phyloP scores from a whole-genome alignment of 768 basidiomycete species.

The Pholiota conissans region DNA sequence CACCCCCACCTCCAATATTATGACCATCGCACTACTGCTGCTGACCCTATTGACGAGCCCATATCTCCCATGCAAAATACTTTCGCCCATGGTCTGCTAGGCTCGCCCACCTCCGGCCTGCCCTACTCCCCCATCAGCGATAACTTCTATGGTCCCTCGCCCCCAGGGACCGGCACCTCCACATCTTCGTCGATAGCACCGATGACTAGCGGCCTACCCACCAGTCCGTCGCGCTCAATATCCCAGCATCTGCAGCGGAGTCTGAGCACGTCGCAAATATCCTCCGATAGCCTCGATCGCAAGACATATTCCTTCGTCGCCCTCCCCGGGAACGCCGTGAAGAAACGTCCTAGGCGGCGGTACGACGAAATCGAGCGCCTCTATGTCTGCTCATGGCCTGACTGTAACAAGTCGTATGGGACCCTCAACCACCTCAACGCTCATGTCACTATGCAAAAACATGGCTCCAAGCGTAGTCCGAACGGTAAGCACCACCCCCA shows the following conservation, averaged over 20 bases:
- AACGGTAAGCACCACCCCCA: slow-evolving; percentile 57
- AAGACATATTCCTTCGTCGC: slow-evolving; percentile 86
- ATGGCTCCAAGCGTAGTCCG: slow-evolving; percentile 87
- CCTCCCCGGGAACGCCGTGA: slow-evolving; percentile 77
- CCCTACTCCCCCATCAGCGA: slow-evolving; percentile 48
- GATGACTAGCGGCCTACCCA: slow-evolving; percentile 23
- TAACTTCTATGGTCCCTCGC: slow-evolving; percentile 59
- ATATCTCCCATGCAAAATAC: slow-evolving; percentile 56
- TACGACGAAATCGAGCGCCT: slow-evolving; percentile 96
- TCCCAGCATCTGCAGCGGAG: slow-evolving; percentile 30
- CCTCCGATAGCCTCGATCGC: slow-evolving; percentile 40
- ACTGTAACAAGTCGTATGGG: slow-evolving; percentile 84
- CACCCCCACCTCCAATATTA: slow-evolving; percentile 28
- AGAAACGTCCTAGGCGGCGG: slow-evolving; percentile 80
- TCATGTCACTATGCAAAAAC: slow-evolving; percentile 98
- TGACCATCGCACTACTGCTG: slow-evolving; percentile 24
- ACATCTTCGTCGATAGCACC: slow-evolving; percentile 48
- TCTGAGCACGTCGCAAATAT: slow-evolving; percentile 26
- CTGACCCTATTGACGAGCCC: slow-evolving; percentile 43
- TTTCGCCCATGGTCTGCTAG: slow-evolving; percentile 43
- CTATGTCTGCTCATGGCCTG: slow-evolving; percentile 83
- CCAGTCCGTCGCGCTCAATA: slow-evolving; percentile 27
- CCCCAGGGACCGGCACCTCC: slow-evolving; percentile 63
- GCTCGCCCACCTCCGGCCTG: slow-evolving; percentile 34
- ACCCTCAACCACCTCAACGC: slow-evolving; percentile 97